These are phyloP conservation scores for Antrodiella citrinella DNA, from an alignment of 768 basidiomycete genomes.

Conservation along the genomic window DNA sequence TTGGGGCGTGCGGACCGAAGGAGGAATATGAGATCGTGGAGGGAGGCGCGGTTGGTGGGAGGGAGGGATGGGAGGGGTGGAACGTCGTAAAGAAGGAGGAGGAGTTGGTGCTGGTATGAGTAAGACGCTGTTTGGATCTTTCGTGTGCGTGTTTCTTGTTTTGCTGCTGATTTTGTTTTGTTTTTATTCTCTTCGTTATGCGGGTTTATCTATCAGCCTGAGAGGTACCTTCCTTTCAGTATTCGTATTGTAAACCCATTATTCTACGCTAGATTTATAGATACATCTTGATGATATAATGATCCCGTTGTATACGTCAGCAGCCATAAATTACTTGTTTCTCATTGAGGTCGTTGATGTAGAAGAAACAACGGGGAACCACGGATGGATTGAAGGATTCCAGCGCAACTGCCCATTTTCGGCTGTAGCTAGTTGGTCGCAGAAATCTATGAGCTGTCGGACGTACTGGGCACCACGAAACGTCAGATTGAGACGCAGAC, in stretches of 20 bases:
- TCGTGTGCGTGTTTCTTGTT: not conserved
- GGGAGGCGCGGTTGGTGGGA: constrained; percentile 2
- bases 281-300: not conserved
- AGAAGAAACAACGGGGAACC: too few species aligned
- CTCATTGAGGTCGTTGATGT: too few species aligned
- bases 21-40: not conserved
- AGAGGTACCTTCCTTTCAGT: not conserved
- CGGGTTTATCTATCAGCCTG: not conserved
- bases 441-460: too few species aligned
- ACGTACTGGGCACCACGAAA: too few species aligned
- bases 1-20: not conserved
- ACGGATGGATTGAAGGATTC: too few species aligned
- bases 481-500: too few species aligned
- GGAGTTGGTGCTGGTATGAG: not conserved
- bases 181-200: not conserved
- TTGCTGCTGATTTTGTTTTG: not conserved
- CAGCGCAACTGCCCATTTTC: too few species aligned
- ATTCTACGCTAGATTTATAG: not conserved
- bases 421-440: too few species aligned
- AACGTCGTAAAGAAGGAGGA: too few species aligned
- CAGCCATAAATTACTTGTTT: too few species aligned
- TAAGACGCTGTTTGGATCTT: not conserved
- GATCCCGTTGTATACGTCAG: too few species aligned
- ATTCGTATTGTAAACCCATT: not conserved
- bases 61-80: constrained; percentile 12